Base-by-base conservation (phyloP, 352 stramenopile species). In the Globisporangium solare region DNA sequence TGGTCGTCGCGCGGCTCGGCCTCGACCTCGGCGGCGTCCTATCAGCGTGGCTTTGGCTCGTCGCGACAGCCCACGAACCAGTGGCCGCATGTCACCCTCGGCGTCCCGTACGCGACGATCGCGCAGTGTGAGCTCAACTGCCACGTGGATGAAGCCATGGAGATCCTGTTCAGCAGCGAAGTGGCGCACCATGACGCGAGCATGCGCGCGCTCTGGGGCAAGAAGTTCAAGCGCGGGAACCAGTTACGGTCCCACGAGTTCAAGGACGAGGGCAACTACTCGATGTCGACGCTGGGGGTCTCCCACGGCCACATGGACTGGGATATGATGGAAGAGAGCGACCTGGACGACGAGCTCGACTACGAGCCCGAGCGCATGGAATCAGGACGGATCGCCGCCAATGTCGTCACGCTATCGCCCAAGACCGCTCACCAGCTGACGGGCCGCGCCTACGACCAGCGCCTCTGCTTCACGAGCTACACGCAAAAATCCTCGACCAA, bases 121-220 rank as follows among this genome's bases (percentile, higher is more conserved):
- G 70, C 71, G 13, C 76, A 86, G 52, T 79, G 76, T 12, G 73
- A 81, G 12, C 61, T 90, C 5, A 70, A 69, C 35, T 87, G 80
- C 52, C 63, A 73, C 35, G 24, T 87, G 24, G 60, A 73, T 15
- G 80, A 90, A 37, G 77, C 74, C 1, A 61, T 86, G 51, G 77
- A 76, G 10, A 71, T 75, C 67, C 69, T 90, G 14, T 90, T 88
- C 56, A 87, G 71, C 48, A 70, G 67, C n/a, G 75, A 90, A 8
- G 20, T 57, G 10, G 51, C 74, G 27, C 73, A 87, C 41, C 76
- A 83, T 45, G 70, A 83, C 55, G 63, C 63, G 14, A 84, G 67
- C 32, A 86, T 88, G 77, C 63, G 63, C 11, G 68, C 80, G 2
- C 66, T 88, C 17, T 90, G 83, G 50, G 69, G 66, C 18, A 58